Conservation (phyloP, 129 eudicot species). For the Deinandra increscens region DNA sequence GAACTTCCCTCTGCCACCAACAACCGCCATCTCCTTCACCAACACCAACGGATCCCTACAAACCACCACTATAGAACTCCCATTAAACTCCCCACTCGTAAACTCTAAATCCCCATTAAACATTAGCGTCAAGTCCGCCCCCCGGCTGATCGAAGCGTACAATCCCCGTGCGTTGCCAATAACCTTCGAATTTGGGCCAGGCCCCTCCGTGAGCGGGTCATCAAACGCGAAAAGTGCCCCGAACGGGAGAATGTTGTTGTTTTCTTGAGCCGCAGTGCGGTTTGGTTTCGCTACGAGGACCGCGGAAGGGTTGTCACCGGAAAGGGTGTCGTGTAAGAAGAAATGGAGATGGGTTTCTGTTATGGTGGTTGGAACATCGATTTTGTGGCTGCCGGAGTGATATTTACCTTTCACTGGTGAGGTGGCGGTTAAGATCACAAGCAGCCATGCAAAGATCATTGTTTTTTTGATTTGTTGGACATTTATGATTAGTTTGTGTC, state of each 20-base stretch:
- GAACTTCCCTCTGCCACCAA: constrained; percentile 53
- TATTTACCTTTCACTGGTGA: constrained; percentile 17
- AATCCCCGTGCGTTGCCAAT: constrained; percentile 48
- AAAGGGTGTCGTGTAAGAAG: constrained; percentile 37
- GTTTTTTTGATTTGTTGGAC: not conserved
- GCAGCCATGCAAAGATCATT: not conserved
- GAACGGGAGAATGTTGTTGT: constrained; percentile 12
- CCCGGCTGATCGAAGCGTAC: constrained; percentile 42
- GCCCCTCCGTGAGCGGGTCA: constrained; percentile 40
- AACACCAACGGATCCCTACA: constrained; percentile 47
- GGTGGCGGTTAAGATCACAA: constrained; percentile 22
- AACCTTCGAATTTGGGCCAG: constrained; percentile 24
- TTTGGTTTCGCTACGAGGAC: constrained; percentile 33
- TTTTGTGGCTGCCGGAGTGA: constrained; percentile 25
- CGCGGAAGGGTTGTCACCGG: constrained; percentile 35
- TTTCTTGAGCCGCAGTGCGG: constrained; percentile 15
- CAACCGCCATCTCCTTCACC: constrained; percentile 49
- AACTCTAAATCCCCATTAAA: constrained; percentile 45
- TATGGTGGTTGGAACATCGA: constrained; percentile 22
- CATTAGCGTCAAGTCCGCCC: constrained; percentile 29
- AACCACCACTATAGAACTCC: constrained; percentile 48
- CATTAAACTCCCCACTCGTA: constrained; percentile 47
- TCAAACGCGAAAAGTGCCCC: constrained; percentile 38
- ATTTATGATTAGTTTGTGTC: not conserved
- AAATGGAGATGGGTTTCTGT: constrained; percentile 39